Percentiles rank a stretch among this genome's conserved stretches.
These are phyloP conservation scores for Cyberlindnera japonica DNA, from an alignment of 805 yeast species.

Conservation along the genomic window DNA sequence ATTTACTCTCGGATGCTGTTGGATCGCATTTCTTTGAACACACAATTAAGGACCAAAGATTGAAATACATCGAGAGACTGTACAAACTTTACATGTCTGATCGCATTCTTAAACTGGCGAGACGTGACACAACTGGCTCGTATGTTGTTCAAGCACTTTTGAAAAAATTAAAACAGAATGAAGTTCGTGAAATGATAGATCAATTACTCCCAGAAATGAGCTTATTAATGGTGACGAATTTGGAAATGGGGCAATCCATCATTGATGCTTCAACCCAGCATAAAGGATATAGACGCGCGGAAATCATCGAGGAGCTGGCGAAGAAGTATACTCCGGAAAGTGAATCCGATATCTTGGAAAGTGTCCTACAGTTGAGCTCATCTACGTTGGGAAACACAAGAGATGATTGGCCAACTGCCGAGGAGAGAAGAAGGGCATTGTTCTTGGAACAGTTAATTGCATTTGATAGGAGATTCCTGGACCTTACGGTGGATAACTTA, in stretches of 20 bases:
- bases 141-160: slow-evolving; percentile 73
- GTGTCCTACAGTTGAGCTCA: slow-evolving; percentile 55
- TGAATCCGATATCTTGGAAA: slow-evolving; percentile 53
- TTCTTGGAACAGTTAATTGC: slow-evolving; percentile 70
- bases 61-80: slow-evolving; percentile 66
- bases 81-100: slow-evolving; percentile 70
- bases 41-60: slow-evolving; percentile 59
- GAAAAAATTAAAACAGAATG: slow-evolving; percentile 57
- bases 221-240: slow-evolving; percentile 57
- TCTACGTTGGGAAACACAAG: slow-evolving; percentile 79
- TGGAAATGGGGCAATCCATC: slow-evolving; percentile 64
- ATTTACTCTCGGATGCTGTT: slow-evolving; percentile 78
- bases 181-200: slow-evolving; percentile 60
- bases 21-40: slow-evolving; percentile 90
- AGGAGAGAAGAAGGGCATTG: slow-evolving; percentile 75
- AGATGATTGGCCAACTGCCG: slow-evolving; percentile 91
- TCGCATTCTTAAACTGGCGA: slow-evolving; percentile 67
- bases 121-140: slow-evolving; percentile 80
- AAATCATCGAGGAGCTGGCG: slow-evolving; percentile 49
- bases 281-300: slow-evolving; percentile 55
- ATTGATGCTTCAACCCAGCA: slow-evolving; percentile 62
- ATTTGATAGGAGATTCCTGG: slow-evolving; percentile 58
- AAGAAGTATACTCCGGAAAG: slow-evolving; percentile 39
- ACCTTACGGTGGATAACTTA: slow-evolving; percentile 56
- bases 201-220: slow-evolving; percentile 63